Conservation (phyloP, 306 rosid genomes). For the Hylodesmum podocarpum region DNA sequence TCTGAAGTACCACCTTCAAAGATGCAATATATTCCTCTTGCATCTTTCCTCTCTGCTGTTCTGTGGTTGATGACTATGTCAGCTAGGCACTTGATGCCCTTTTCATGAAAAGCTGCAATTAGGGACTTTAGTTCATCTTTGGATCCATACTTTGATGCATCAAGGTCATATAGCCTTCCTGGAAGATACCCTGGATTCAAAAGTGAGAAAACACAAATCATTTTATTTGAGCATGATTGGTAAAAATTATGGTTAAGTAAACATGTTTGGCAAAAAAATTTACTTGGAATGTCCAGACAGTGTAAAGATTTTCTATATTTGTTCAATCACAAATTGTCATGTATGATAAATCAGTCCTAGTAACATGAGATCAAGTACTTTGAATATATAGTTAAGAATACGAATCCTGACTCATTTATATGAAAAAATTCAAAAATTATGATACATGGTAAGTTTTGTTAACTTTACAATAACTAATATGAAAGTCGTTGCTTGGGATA, state of each 20-base stretch:
- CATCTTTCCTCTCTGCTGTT: slow-evolving; percentile 67
- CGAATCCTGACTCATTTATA: too few relatives aligned
- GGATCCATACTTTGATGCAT: slow-evolving; percentile 67
- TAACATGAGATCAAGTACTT: too few relatives aligned
- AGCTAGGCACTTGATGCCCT: slow-evolving; percentile 61
- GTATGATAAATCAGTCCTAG: too few relatives aligned
- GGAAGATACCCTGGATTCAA: slow-evolving; percentile 64
- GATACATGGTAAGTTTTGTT: neutral
- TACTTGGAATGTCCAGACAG: neutral
- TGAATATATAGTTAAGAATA: too few relatives aligned
- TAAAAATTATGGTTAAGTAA: neutral
- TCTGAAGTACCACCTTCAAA: slow-evolving; percentile 83
- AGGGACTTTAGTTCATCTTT: slow-evolving; percentile 61
- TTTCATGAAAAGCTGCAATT: slow-evolving; percentile 39
- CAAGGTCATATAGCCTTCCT: slow-evolving; percentile 84
- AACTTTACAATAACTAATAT: neutral
- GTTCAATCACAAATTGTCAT: neutral
- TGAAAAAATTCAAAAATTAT: neutral
- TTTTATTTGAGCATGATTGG: neutral
- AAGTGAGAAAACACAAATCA: neutral
- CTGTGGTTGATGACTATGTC: slow-evolving; percentile 91
- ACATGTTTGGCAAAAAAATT: neutral
- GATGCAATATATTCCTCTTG: slow-evolving; percentile 66
- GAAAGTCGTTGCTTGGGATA: neutral
- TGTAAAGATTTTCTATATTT: neutral